These are phyloP conservation scores for Penicillium sp. DNA, from an alignment of 2,329 filamentous ascomycete genomes.

Conservation along the genomic window DNA sequence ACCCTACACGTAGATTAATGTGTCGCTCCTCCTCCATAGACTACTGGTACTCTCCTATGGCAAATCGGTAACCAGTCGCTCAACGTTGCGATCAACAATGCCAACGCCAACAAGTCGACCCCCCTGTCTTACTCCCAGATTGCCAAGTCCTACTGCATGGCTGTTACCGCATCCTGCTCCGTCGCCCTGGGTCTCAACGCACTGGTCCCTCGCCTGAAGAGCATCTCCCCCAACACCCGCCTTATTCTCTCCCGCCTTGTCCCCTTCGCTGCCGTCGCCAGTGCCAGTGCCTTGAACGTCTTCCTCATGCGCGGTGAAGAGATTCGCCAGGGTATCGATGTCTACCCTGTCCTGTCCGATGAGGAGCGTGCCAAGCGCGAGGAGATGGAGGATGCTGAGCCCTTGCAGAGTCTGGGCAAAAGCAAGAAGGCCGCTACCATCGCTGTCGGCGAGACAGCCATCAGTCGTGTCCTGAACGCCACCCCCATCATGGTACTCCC, in stretches of 20 bases:
- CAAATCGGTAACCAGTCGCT: conserved; percentile 96
- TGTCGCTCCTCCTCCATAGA: conserved; percentile 47
- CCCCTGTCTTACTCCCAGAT: conserved; percentile 79
- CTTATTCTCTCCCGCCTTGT: conserved; percentile 82
- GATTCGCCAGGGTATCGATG: conserved; percentile 88
- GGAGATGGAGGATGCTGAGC: conserved; percentile 52
- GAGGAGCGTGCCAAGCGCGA: conserved; percentile 67
- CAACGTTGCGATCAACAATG: conserved; percentile 96
- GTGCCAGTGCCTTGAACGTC: conserved; percentile 88
- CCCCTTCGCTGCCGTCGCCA: conserved; percentile 92
- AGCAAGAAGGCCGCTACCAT: conserved; percentile 83
- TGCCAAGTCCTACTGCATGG: conserved; percentile 84
- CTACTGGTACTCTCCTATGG: conserved; percentile 84
- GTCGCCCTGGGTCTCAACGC: conserved; percentile 92
- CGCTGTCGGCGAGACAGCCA: conserved; percentile 88
- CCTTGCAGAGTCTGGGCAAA: conserved; percentile 75
- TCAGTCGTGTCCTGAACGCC: conserved; percentile 88
- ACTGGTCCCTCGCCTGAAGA: conserved; percentile 79
- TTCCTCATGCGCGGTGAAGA: conserved; percentile 98
- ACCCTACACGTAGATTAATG: not conserved
- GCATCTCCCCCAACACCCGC: conserved; percentile 72
- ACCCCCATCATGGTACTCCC: conserved; percentile 97
- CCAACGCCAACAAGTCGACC: conserved; percentile 97
- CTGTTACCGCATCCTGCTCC: conserved; percentile 88
- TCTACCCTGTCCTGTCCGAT: conserved; percentile 78